phyloP scores from a whole-genome alignment of 257 asterid genomes.

The Nyctanthes arbortristis region DNA sequence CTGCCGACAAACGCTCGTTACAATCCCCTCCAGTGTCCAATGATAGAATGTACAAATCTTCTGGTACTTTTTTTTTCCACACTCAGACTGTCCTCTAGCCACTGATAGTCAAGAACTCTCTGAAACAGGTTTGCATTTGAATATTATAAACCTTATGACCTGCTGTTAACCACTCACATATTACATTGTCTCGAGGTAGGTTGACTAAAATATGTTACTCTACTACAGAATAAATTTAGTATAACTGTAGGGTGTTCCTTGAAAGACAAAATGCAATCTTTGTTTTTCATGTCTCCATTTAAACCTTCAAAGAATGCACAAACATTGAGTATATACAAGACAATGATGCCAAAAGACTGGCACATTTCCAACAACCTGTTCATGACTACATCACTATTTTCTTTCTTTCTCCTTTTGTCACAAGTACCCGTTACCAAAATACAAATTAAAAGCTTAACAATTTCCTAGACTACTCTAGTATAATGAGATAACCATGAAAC shows the following conservation, averaged over 20 bases:
- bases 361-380: not conserved
- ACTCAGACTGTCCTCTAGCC: slow-evolving; percentile 87
- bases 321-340: not conserved
- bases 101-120: slow-evolving; percentile 71
- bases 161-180: not conserved
- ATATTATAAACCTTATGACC: slow-evolving; percentile 7
- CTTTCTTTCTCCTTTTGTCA: too few relatives aligned
- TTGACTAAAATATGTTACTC: too few relatives aligned
- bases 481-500: not conserved
- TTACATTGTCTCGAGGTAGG: too few relatives aligned
- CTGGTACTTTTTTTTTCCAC: slow-evolving; percentile 63
- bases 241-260: not conserved
- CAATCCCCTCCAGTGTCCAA: slow-evolving; percentile 30
- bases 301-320: not conserved
- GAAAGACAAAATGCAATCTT: slow-evolving; percentile 1
- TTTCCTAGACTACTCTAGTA: not conserved
- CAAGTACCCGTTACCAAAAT: too few relatives aligned
- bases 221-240: not conserved
- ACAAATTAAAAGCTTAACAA: not conserved
- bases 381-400: not conserved
- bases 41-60: slow-evolving; percentile 57
- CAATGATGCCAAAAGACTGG: not conserved
- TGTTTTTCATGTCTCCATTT: not conserved
- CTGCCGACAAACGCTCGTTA: slow-evolving; percentile 21
- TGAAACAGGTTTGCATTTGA: slow-evolving; percentile 32